These are phyloP conservation scores for Teratosphaeria zuluensis DNA, from an alignment of 2,329 filamentous ascomycete genomes.

Conservation along the genomic window DNA sequence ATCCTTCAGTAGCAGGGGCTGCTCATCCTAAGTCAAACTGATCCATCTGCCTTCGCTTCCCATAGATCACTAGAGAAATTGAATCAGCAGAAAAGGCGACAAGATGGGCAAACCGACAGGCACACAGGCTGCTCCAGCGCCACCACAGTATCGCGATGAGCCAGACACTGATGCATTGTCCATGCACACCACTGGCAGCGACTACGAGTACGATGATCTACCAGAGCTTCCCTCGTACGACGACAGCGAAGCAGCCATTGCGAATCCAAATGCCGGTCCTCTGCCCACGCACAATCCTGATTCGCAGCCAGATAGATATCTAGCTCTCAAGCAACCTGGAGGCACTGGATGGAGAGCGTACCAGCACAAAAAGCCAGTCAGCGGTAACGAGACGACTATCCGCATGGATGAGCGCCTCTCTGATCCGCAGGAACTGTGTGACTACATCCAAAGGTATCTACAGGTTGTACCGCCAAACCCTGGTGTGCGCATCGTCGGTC, in stretches of 20 bases:
- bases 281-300: neutral
- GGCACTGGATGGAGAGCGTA: neutral
- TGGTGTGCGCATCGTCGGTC: conserved; percentile 17
- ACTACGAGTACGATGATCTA: conserved; percentile 20
- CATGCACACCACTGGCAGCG: conserved; percentile 19
- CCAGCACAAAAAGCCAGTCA: conserved; percentile 1
- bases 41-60: neutral
- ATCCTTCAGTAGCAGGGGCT: neutral
- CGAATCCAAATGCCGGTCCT: neutral
- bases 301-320: conserved; percentile 9
- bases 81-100: neutral
- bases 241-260: conserved; percentile 15
- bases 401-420: conserved; percentile 20
- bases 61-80: neutral
- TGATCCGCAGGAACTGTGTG: conserved; percentile 12
- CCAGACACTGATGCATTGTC: conserved; percentile 19
- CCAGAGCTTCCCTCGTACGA: conserved; percentile 19
- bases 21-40: neutral
- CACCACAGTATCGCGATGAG: conserved; percentile 13
- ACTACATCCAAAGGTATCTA: conserved; percentile 18
- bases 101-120: conserved; percentile 3
- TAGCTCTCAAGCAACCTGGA: conserved; percentile 5
- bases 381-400: conserved; percentile 14
- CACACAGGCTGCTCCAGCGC: neutral
- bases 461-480: conserved; percentile 13